Evolutionary conservation across 495 filamentous ascomycete genomes (phyloP), one percentile per base, ranked within the genome.

Genomic region (Tuber calosporum): DNA sequence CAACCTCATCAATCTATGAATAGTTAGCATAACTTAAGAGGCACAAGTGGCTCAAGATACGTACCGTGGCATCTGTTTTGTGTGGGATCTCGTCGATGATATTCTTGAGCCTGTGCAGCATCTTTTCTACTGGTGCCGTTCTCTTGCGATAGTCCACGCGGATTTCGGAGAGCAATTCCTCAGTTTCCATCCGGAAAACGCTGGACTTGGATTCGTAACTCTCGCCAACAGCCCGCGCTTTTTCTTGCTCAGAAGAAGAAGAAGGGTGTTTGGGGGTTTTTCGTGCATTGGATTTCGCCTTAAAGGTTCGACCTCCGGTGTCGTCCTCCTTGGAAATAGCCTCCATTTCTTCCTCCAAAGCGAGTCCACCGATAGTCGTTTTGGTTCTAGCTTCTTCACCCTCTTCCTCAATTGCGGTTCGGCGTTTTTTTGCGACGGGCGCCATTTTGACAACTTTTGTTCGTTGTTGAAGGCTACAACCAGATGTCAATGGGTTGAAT

Each of bases 141-240:
- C 87, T 86, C 69, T 88, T 89, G 30, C 87, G 86, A 81, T 94
- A 91, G 74, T 90, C 87, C 38, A 90, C 86, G 80, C 86, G 86
- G 53, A 92, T 85, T 72, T 91, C 89, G 34, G 85, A 83, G 75
- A 97, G 80, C 66, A 99, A 83, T 78, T 97, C 93, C 73, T 97
- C 91, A 36, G 93, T 87, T 83, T 97, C 92, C 41, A 99, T 84
- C 77, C 94, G 91, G 84, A 98, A 96, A 76, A 93, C 85, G 79
- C 87, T 92, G 45, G 88, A 90, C 76, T 89, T 89, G 83, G 87
- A 90, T 53, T 81, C 77, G 68, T 79, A 75, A 53, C 81, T 81
- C 37, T 80, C 78, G 69, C 75, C 71, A 26, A 78, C 73, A n/a
- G 76, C 76, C 62, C 74, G 76, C 22, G 74, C 30, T 71, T 78